Percentiles rank a stretch among this genome's conserved stretches.
phyloP scores from a whole-genome alignment of 1,284 basidiomycete species.

The Apiotrichum akiyoshidainum region DNA sequence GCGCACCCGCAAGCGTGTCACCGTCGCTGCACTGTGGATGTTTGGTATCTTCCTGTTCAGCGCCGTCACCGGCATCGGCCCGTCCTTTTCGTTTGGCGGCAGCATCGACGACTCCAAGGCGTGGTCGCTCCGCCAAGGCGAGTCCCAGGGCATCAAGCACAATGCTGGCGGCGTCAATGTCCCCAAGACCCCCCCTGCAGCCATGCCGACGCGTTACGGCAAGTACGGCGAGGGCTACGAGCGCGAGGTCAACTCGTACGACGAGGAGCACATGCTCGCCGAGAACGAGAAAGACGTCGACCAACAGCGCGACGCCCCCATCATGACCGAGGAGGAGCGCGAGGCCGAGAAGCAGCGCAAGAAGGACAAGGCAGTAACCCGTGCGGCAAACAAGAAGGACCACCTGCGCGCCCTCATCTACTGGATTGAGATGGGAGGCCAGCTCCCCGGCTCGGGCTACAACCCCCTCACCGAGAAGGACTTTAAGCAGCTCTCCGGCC shows the following conservation, averaged over 20 bases:
- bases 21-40: background rate
- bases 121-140: background rate
- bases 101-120: background rate
- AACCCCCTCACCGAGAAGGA: conserved; percentile 25
- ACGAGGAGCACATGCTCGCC: conserved; percentile 42
- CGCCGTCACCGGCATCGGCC: background rate
- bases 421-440: conserved; percentile 43
- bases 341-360: conserved; percentile 34
- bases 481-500: conserved; percentile 29
- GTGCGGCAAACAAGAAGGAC: conserved; percentile 1
- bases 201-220: background rate
- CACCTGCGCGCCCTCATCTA: conserved; percentile 39
- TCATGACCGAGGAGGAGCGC: conserved; percentile 35
- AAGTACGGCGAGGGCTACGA: background rate
- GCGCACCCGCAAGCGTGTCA: background rate
- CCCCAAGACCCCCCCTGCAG: background rate
- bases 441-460: conserved; percentile 30
- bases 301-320: conserved; percentile 5
- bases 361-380: conserved; percentile 25
- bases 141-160: background rate
- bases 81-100: background rate
- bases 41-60: background rate
- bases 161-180: background rate
- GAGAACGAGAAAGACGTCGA: conserved; percentile 38
- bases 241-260: conserved; percentile 4